These are phyloP conservation scores for Psilocybe cubensis DNA, from an alignment of 768 basidiomycete species.

Conservation along the genomic window DNA sequence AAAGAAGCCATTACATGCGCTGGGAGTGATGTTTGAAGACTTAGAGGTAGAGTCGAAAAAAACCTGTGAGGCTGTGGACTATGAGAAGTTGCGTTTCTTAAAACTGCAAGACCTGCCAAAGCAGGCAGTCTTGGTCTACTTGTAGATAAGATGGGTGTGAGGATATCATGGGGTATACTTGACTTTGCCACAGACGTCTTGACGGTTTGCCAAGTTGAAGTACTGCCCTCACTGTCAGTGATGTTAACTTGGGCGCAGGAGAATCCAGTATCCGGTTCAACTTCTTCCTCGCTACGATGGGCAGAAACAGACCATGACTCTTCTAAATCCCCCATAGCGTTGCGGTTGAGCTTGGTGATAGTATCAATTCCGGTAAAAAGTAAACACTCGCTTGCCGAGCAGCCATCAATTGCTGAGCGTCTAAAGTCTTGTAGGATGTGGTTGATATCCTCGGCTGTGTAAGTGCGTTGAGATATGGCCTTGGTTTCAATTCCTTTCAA, in stretches of 20 bases:
- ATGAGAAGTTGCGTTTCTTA: constrained; percentile 4
- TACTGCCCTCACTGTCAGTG: background rate
- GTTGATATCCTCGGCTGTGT: constrained; percentile 24
- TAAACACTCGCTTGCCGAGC: constrained; percentile 37
- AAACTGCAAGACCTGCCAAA: constrained; percentile 34
- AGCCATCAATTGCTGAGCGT: constrained; percentile 28
- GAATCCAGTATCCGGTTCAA: constrained; percentile 7
- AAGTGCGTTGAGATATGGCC: constrained; percentile 24
- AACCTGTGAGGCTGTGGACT: constrained; percentile 25
- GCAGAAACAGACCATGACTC: constrained; percentile 29
- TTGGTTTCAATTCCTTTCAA: constrained; percentile 14
- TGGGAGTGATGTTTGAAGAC: constrained; percentile 41
- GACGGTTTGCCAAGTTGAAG: constrained; percentile 16
- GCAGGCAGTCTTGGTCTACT: constrained; percentile 34
- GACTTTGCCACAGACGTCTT: constrained; percentile 13
- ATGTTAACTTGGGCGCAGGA: constrained; percentile 13
- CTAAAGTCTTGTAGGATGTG: constrained; percentile 35
- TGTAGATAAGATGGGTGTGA: constrained; percentile 5
- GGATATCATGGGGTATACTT: constrained; percentile 12
- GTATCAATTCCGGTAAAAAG: constrained; percentile 42
- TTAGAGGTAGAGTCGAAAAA: constrained; percentile 49
- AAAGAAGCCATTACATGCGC: constrained; percentile 52
- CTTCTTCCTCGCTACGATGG: constrained; percentile 12
- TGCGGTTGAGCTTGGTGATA: constrained; percentile 31
- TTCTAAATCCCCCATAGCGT: constrained; percentile 1